Evolutionary conservation across 2,329 filamentous ascomycete genomes (phyloP).

Genomic region (Calonectria leucothoes): DNA sequence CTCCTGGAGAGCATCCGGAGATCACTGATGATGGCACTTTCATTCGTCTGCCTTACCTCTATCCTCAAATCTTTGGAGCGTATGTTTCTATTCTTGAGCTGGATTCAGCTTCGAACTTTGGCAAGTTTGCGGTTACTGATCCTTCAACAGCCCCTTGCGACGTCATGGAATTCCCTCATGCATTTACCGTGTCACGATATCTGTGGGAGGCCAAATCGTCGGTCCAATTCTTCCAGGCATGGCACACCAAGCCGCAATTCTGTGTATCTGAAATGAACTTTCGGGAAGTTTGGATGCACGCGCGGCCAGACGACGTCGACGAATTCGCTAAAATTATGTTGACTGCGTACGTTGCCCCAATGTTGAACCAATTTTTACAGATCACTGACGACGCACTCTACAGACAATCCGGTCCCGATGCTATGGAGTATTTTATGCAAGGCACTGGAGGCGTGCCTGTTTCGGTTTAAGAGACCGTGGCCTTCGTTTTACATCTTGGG

Average conservation of each 20-base stretch:
- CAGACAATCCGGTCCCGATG: constrained; percentile 50
- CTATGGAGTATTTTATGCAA: constrained; percentile 51
- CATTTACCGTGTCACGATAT: constrained; percentile 54
- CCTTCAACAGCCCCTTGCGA: constrained; percentile 27
- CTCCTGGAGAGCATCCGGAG: constrained; percentile 55
- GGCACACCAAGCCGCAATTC: constrained; percentile 56
- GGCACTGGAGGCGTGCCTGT: constrained; percentile 38
- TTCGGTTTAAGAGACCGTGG: background rate
- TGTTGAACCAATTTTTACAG: too few species aligned
- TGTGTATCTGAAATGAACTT: constrained; percentile 49
- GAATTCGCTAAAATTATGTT: constrained; percentile 54
- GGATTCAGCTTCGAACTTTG: background rate
- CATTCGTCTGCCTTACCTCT: constrained; percentile 47
- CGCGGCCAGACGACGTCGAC: constrained; percentile 50
- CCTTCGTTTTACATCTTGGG: too few species aligned
- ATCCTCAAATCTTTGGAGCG: constrained; percentile 48
- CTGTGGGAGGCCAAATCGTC: constrained; percentile 57
- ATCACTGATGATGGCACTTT: constrained; percentile 49
- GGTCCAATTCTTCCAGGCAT: constrained; percentile 55
- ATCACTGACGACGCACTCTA: constrained; percentile 4
- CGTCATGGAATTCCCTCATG: constrained; percentile 26
- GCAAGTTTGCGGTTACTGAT: background rate
- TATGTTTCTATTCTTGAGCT: constrained; percentile 31
- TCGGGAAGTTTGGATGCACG: constrained; percentile 51
- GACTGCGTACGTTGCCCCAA: constrained; percentile 47